These are phyloP conservation scores for Rugonectria rugulosa DNA, from an alignment of 2,329 filamentous ascomycete genomes.

Conservation along the genomic window DNA sequence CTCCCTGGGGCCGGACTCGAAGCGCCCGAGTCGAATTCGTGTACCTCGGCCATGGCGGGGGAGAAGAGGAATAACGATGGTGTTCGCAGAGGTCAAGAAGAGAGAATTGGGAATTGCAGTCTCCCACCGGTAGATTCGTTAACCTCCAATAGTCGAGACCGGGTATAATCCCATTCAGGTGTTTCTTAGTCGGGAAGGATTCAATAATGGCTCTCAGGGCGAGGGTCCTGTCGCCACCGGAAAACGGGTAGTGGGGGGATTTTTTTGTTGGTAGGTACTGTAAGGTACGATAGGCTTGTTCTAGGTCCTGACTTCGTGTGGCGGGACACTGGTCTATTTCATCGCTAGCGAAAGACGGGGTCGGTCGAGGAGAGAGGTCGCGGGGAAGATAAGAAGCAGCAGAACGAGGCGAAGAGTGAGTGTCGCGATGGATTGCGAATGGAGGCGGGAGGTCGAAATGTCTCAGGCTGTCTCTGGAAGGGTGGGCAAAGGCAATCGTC, in stretches of 20 bases:
- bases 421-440: conserved; percentile 20
- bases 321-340: conserved; percentile 34
- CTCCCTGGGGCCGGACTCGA: conserved; percentile 38
- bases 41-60: conserved; percentile 35
- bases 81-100: neutral
- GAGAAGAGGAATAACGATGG: conserved; percentile 1
- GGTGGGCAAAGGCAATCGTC: conserved; percentile 6
- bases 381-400: conserved; percentile 7
- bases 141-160: neutral
- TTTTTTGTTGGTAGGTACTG: no score
- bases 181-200: neutral
- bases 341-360: conserved; percentile 28
- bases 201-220: neutral
- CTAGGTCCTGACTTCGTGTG: conserved; percentile 18
- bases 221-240: conserved; percentile 18
- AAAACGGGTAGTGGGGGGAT: conserved; percentile 24
- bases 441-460: conserved; percentile 18
- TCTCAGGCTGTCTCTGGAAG: conserved; percentile 15
- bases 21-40: conserved; percentile 33
- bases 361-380: conserved; percentile 5
- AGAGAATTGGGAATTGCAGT: neutral
- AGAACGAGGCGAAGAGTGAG: conserved; percentile 20
- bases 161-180: conserved; percentile 9
- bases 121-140: neutral
- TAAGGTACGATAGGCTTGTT: conserved; percentile 24